phyloP scores from a whole-genome alignment of 352 stramenopile genomes.

The Globisporangium barbulae region DNA sequence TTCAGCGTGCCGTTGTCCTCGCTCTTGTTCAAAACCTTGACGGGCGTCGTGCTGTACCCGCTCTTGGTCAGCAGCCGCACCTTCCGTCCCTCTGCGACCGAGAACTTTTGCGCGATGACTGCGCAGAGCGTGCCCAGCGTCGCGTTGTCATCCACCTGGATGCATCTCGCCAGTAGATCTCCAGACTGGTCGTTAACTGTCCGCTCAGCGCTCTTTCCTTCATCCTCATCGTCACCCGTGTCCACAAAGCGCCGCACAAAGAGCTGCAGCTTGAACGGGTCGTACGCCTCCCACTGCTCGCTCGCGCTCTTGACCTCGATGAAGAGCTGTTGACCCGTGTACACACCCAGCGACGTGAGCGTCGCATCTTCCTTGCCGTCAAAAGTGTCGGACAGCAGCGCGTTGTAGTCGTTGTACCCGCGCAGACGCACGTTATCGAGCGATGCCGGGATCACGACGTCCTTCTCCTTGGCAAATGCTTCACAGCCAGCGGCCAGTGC shows the following conservation, averaged over 20 bases:
- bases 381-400: constrained; percentile 60
- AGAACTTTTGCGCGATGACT: constrained; percentile 56
- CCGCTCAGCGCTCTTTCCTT: constrained; percentile 13
- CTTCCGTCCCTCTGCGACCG: constrained; percentile 28
- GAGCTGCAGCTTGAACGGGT: constrained; percentile 65
- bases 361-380: constrained; percentile 51
- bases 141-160: constrained; percentile 65
- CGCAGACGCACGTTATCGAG: constrained; percentile 61
- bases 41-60: constrained; percentile 56
- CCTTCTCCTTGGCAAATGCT: constrained; percentile 58
- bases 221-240: constrained; percentile 9
- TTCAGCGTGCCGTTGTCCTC: constrained; percentile 38
- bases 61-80: constrained; percentile 73
- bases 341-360: constrained; percentile 56
- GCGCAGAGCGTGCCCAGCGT: constrained; percentile 47
- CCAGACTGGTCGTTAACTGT: neutral
- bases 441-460: constrained; percentile 38
- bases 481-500: constrained; percentile 39
- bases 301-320: constrained; percentile 60
- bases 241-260: constrained; percentile 63
- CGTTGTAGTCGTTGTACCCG: constrained; percentile 78
- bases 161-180: constrained; percentile 42
- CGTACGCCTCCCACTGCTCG: constrained; percentile 64
- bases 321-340: constrained; percentile 68
- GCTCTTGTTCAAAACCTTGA: constrained; percentile 64